Evolutionary conservation across 257 asterid genomes (phyloP).

Genomic region (Penstemon newberryi): DNA sequence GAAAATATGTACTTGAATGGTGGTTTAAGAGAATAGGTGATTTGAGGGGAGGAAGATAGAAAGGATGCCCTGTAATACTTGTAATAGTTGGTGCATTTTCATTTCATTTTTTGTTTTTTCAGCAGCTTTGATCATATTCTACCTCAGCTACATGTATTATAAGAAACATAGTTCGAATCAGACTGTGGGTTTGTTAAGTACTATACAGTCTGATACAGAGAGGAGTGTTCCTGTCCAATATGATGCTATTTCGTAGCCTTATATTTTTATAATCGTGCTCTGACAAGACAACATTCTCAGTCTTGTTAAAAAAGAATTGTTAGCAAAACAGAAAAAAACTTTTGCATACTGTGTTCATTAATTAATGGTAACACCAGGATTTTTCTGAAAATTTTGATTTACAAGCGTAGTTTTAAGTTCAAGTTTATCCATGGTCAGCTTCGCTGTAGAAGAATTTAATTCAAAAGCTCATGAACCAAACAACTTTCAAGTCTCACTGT

Average conservation of each 20-base stretch:
- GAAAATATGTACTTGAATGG: slow-evolving; percentile 13
- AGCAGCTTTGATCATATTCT: background rate
- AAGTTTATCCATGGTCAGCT: slow-evolving; percentile 4
- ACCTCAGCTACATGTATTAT: background rate
- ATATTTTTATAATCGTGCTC: slow-evolving; percentile 16
- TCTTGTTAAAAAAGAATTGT: slow-evolving; percentile 17
- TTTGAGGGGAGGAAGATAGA: slow-evolving; percentile 25
- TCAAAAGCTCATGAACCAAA: slow-evolving; percentile 12
- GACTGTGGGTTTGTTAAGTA: background rate
- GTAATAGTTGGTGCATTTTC: slow-evolving; percentile 5
- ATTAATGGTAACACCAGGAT: slow-evolving; percentile 4
- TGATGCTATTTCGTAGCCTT: background rate
- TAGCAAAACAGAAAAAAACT: slow-evolving; percentile 20
- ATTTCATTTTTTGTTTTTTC: background rate
- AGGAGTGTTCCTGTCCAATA: background rate
- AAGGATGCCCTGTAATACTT: background rate
- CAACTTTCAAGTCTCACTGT: slow-evolving; percentile 15
- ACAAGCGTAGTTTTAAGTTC: slow-evolving; percentile 16
- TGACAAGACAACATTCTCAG: slow-evolving; percentile 16
- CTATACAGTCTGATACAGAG: background rate
- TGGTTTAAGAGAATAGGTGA: slow-evolving; percentile 13
- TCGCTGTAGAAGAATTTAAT: slow-evolving; percentile 17
- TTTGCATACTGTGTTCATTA: slow-evolving; percentile 9
- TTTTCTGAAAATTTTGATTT: slow-evolving; percentile 1
- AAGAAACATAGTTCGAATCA: slow-evolving; percentile 20